Conservation (phyloP, 805 yeast genomes). For the Candida mattraensis region DNA sequence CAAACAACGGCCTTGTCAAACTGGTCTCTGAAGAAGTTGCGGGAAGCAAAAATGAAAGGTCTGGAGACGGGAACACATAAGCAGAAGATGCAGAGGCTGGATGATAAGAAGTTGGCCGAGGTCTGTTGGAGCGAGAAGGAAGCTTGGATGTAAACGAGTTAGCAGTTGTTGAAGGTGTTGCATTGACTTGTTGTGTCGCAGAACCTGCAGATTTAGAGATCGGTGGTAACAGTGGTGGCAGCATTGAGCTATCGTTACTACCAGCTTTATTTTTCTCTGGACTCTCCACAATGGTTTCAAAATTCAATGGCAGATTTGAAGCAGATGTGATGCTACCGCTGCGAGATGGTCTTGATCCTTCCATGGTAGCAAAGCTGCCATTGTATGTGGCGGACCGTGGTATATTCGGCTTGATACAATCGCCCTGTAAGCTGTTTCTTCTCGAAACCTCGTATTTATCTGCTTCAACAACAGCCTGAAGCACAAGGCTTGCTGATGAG, state of each 20-base stretch:
- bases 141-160: slow-evolving; percentile 18
- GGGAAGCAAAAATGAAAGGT: slow-evolving; percentile 31
- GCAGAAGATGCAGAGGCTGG: slow-evolving; percentile 50
- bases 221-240: slow-evolving; percentile 31
- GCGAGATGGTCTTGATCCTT: slow-evolving; percentile 46
- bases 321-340: too few relatives aligned
- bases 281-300: slow-evolving; percentile 48
- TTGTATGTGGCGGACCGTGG: slow-evolving; percentile 25
- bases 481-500: slow-evolving; percentile 63
- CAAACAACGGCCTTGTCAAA: slow-evolving; percentile 20
- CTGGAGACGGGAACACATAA: slow-evolving; percentile 28
- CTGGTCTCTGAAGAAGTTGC: slow-evolving; percentile 25
- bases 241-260: slow-evolving; percentile 11
- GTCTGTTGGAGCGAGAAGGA: slow-evolving; percentile 48
- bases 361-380: slow-evolving; percentile 12
- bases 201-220: slow-evolving; percentile 19
- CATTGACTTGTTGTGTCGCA: slow-evolving; percentile 10
- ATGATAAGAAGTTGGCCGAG: slow-evolving; percentile 83
- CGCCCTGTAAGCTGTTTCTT: slow-evolving; percentile 31
- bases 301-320: slow-evolving; percentile 35
- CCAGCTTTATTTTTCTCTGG: slow-evolving; percentile 31
- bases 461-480: slow-evolving; percentile 74
- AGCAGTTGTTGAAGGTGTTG: slow-evolving; percentile 41
- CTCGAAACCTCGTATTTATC: slow-evolving; percentile 40
- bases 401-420: slow-evolving; percentile 19